Evolutionary conservation across 2,329 filamentous ascomycete species (phyloP).

Genomic region (Exophiala dermatitidis): DNA sequence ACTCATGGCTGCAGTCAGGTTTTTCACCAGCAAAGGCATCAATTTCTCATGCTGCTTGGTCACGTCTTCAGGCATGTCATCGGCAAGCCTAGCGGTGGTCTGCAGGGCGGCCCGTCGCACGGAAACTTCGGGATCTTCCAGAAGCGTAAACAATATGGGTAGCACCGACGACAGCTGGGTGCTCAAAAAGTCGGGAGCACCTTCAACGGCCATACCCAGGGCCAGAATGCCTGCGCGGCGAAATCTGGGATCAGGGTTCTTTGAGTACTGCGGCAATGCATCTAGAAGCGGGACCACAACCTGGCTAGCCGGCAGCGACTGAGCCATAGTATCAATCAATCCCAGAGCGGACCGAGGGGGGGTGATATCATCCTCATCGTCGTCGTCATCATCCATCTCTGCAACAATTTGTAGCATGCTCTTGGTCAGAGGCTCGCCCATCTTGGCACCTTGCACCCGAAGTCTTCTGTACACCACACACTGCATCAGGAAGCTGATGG

Average conservation of each 20-base stretch:
- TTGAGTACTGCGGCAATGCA: slow-evolving; percentile 73
- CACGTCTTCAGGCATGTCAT: slow-evolving; percentile 88
- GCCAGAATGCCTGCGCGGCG: slow-evolving; percentile 86
- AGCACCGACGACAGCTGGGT: slow-evolving; percentile 83
- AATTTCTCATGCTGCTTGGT: slow-evolving; percentile 76
- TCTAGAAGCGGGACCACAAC: slow-evolving; percentile 89
- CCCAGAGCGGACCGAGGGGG: slow-evolving; percentile 78
- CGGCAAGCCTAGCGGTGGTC: slow-evolving; percentile 79
- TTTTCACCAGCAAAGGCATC: slow-evolving; percentile 77
- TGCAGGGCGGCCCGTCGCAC: slow-evolving; percentile 84
- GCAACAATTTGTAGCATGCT: slow-evolving; percentile 84
- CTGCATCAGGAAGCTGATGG: slow-evolving; percentile 89
- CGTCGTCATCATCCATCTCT: slow-evolving; percentile 58
- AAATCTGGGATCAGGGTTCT: slow-evolving; percentile 65
- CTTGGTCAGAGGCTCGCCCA: slow-evolving; percentile 79
- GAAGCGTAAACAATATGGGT: slow-evolving; percentile 72
- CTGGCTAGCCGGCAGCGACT: slow-evolving; percentile 82
- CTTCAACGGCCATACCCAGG: slow-evolving; percentile 89
- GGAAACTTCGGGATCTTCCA: slow-evolving; percentile 72
- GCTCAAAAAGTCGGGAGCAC: slow-evolving; percentile 92
- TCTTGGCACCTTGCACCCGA: slow-evolving; percentile 84
- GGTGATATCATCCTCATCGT: slow-evolving; percentile 76
- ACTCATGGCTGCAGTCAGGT: slow-evolving; percentile 72
- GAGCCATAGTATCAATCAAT: slow-evolving; percentile 81
- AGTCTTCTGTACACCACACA: slow-evolving; percentile 85